Conservation (phyloP, 805 yeast species). For the Saccharomycopsis javanensis region DNA sequence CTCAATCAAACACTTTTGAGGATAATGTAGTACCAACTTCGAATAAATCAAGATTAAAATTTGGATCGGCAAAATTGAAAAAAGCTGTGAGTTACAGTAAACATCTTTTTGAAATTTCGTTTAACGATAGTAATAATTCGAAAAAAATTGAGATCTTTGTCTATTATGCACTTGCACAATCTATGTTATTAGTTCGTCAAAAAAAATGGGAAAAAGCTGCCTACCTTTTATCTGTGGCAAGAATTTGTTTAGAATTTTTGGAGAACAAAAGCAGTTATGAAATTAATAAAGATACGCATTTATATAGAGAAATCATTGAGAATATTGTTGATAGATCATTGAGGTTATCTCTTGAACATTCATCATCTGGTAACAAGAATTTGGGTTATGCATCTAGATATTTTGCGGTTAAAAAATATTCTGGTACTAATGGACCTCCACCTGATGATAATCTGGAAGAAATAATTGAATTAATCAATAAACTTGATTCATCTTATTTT, state of each 20-base stretch:
- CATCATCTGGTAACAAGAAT: conserved; percentile 3
- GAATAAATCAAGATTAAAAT: conserved; percentile 36
- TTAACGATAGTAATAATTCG: background rate
- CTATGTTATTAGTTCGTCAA: conserved; percentile 40
- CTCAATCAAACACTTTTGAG: conserved; percentile 36
- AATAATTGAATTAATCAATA: conserved; percentile 32
- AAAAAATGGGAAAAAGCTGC: conserved; percentile 49
- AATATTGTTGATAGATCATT: conserved; percentile 59
- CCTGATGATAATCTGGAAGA: conserved; percentile 23
- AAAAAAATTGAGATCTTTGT: conserved; percentile 23
- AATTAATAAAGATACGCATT: conserved; percentile 21
- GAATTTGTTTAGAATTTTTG: conserved; percentile 51
- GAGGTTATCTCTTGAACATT: conserved; percentile 40
- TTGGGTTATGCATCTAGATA: conserved; percentile 19
- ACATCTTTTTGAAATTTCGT: conserved; percentile 27
- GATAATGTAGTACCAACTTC: conserved; percentile 29
- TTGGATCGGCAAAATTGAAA: conserved; percentile 57
- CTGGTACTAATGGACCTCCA: conserved; percentile 19
- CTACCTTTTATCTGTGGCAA: conserved; percentile 46
- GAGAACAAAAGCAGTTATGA: conserved; percentile 25
- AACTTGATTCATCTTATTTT: conserved; percentile 26
- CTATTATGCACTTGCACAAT: conserved; percentile 42
- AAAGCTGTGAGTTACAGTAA: conserved; percentile 42
- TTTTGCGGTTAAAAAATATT: conserved; percentile 23
- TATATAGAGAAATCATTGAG: conserved; percentile 48